These are phyloP conservation scores for Medicago truncatula DNA, from an alignment of 306 rosid species.

Conservation along the genomic window MtrunA17r5.0-ANR NC_053046.1:16675001-16675500, in stretches of 20 bases:
- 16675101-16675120: too few species aligned
- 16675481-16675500: slow-evolving; percentile 45
- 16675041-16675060: neutral
- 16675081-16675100: too few species aligned
- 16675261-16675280: slow-evolving; percentile 64
- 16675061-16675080: neutral
- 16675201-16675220: slow-evolving; percentile 33
- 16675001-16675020: neutral
- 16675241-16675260: slow-evolving; percentile 71
- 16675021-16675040: neutral
- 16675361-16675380: neutral
- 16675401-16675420: slow-evolving; percentile 31
- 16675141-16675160: neutral
- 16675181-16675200: neutral
- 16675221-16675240: slow-evolving; percentile 71
- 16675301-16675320: slow-evolving; percentile 57
- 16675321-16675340: slow-evolving; percentile 60
- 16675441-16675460: slow-evolving; percentile 18
- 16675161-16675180: neutral
- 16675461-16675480: neutral
- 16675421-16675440: slow-evolving; percentile 23
- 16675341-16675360: slow-evolving; percentile 38
- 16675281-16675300: slow-evolving; percentile 58
- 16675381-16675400: slow-evolving; percentile 11
- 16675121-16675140: neutral